A percentile compares a stretch with the other conserved stretches of the same genome.
These are phyloP conservation scores for Erucastrum elatum DNA, from an alignment of 345 rosid genomes.

Conservation along the genomic window DNA sequence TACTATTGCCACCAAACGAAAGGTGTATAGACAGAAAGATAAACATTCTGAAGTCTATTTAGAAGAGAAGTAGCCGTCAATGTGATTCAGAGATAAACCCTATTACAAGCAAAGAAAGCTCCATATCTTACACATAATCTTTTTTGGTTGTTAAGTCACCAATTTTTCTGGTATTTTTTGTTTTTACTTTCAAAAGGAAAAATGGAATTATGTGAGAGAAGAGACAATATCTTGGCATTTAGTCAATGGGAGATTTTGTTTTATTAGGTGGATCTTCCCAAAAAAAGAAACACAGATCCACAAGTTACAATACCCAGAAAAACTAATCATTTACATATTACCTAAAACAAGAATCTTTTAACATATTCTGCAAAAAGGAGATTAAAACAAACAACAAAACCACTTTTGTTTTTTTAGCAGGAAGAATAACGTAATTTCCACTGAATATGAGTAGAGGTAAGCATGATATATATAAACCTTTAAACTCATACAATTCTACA, in stretches of 20 bases:
- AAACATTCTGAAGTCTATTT: constrained; percentile 23
- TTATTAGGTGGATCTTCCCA: constrained; percentile 35
- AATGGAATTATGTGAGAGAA: constrained; percentile 29
- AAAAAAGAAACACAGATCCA: constrained; percentile 33
- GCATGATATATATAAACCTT: constrained; percentile 1
- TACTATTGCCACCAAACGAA: constrained; percentile 52
- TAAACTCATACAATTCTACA: constrained; percentile 20
- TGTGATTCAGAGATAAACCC: constrained; percentile 35
- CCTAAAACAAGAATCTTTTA: constrained; percentile 31
- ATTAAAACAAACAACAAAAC: constrained; percentile 5
- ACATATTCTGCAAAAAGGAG: not conserved
- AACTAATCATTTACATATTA: not conserved
- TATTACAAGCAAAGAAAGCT: constrained; percentile 36
- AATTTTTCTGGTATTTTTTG: not conserved
- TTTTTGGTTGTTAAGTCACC: constrained; percentile 32
- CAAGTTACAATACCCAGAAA: constrained; percentile 17
- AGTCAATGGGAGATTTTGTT: constrained; percentile 29
- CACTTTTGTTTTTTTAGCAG: constrained; percentile 29
- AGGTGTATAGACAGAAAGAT: constrained; percentile 2
- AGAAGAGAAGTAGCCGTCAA: constrained; percentile 36
- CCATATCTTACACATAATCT: constrained; percentile 32
- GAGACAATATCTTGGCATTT: constrained; percentile 35
- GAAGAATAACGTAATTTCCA: not conserved
- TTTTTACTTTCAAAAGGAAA: not conserved
- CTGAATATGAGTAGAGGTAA: constrained; percentile 2